phyloP scores from a whole-genome alignment of 306 rosid species.

The Geum urbanum region DNA sequence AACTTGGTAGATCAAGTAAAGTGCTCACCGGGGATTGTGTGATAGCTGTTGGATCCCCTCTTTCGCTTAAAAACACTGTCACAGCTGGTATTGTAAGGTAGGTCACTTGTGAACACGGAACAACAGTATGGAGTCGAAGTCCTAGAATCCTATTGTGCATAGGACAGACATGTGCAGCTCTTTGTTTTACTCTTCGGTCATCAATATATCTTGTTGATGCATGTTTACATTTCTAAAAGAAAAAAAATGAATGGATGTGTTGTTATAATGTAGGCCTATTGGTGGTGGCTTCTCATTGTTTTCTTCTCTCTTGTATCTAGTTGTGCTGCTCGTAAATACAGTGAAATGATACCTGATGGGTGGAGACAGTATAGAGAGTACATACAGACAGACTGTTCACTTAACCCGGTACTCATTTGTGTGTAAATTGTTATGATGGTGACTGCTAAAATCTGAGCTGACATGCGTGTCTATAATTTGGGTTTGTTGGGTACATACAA shows the following conservation, averaged over 20 bases:
- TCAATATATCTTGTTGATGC: neutral
- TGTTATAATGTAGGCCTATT: no score
- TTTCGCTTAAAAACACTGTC: slow-evolving; percentile 73
- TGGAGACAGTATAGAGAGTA: slow-evolving; percentile 50
- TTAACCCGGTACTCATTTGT: slow-evolving; percentile 57
- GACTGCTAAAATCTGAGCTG: no score
- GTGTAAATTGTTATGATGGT: no score
- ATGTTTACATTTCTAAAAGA: no score
- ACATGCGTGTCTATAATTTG: neutral
- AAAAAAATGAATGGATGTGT: no score
- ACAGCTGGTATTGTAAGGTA: slow-evolving; percentile 94
- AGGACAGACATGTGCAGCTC: neutral
- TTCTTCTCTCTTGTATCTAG: slow-evolving; percentile 30
- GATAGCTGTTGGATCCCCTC: slow-evolving; percentile 78
- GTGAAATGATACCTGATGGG: slow-evolving; percentile 79
- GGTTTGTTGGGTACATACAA: neutral
- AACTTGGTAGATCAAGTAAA: slow-evolving; percentile 66
- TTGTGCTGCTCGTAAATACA: slow-evolving; percentile 81
- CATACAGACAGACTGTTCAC: slow-evolving; percentile 75
- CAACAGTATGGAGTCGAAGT: neutral
- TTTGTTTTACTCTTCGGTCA: neutral
- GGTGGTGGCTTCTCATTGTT: neutral
- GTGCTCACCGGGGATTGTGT: slow-evolving; percentile 98
- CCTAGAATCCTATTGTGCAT: neutral
- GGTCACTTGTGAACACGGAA: neutral